A percentile compares a stretch with the other conserved stretches of the same genome.
Conservation (phyloP, 257 asterid species). For the Solanum tacnaense region DNA sequence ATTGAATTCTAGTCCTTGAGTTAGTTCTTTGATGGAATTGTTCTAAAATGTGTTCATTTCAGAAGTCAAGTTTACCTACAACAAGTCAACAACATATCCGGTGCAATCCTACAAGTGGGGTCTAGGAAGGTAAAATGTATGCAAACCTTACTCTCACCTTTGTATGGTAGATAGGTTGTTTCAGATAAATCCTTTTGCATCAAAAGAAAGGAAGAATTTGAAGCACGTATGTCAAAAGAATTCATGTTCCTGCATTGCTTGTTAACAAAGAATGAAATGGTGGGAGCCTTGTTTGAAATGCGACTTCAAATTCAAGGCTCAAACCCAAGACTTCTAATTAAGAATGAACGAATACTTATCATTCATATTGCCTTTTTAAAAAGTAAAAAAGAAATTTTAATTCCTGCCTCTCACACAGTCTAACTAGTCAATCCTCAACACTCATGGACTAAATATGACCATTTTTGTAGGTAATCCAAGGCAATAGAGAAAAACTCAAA, state of each 20-base stretch:
- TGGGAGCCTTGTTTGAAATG: background rate
- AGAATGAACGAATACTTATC: background rate
- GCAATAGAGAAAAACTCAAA: background rate
- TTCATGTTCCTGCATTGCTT: background rate
- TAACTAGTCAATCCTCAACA: background rate
- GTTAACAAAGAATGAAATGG: background rate
- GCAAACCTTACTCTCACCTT: background rate
- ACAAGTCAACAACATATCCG: background rate
- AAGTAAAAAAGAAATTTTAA: background rate
- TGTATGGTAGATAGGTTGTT: background rate
- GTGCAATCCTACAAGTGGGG: background rate
- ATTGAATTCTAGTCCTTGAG: background rate
- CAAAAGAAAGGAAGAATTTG: background rate
- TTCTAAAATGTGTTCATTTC: background rate
- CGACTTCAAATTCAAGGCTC: background rate
- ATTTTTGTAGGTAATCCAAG: background rate
- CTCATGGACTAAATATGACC: background rate
- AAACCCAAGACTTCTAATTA: background rate
- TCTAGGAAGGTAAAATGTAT: rapidly evolving
- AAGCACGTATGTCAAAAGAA: background rate
- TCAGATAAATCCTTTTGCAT: rapidly evolving
- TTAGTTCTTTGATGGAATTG: background rate
- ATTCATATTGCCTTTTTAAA: background rate
- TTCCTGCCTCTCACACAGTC: background rate
- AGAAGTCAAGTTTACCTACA: background rate